Base-by-base conservation (phyloP, 164 flowering plant genomes). In the Aristolochia fimbriata region DNA sequence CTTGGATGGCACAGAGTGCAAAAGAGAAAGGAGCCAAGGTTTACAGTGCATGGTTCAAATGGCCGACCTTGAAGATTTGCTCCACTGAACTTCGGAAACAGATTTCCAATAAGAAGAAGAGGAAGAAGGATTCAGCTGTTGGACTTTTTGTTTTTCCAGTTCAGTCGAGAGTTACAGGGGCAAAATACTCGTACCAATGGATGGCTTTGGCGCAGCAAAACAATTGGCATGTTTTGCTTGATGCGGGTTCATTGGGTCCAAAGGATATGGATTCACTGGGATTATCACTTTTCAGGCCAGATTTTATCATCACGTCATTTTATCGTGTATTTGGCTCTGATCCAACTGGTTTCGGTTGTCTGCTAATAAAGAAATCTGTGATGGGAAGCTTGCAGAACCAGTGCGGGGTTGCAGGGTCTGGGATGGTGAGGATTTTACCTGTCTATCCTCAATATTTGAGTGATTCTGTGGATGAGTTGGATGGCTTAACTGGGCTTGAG, bases 251-350 rank as follows among this genome's bases (percentile, higher is more conserved):
- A 45, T 71, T 91, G 71, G 95, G 97, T 15, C 85, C 97, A 5
- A 91, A 91, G 55, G 97, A 88, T 67, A 91, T 91, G 97, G 97
- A 91, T 27, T 81, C 96, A 1, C 78, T 91, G 8, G 97, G 97
- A 6, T 71, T 88, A 60, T 91, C 98, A 6, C 76, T 91, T 3
- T 86, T 88, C 51, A 73, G 83, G 43, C 98, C 98, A 1, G 98
- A 91, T 67, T 88, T 88, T 56, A 80, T 91, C 58, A 77, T 88
- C 43, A 85, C 90, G 2, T 88, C 98, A 0, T 87, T 88, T 69
- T 91, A 78, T 71, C 76, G 82, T 61, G 87, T 91, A 17, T 88
- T 91, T 68, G 97, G 96, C 4, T 79, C 75, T 50, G 86, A 86
- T 62, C 96, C 98, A 21, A 83, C 96, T 46, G 98, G 96, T 2